Conservation (phyloP, 352 stramenopile genomes). For the Globisporangium lucens region DNA sequence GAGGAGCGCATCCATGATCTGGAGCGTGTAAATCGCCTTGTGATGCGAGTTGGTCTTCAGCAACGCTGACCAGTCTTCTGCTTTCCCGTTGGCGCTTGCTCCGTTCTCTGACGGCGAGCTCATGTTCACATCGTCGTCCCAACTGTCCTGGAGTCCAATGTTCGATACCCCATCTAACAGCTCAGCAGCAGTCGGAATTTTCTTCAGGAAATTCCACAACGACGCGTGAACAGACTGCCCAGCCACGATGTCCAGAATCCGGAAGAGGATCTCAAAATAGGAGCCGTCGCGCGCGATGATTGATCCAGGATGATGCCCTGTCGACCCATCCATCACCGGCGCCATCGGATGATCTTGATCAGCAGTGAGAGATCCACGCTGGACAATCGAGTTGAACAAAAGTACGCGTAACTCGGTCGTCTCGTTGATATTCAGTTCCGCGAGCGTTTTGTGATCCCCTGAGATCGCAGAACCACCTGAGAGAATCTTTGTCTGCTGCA, state of each 20-base stretch:
- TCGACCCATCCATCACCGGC: constrained; percentile 14
- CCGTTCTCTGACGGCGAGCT: constrained; percentile 19
- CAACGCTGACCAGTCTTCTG: constrained; percentile 60
- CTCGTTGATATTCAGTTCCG: constrained; percentile 76
- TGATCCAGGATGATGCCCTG: constrained; percentile 49
- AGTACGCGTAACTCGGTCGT: constrained; percentile 74
- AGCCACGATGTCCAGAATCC: constrained; percentile 65
- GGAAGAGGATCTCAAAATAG: constrained; percentile 86
- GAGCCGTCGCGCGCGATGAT: constrained; percentile 61
- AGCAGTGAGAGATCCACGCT: constrained; percentile 33
- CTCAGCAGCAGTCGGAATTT: constrained; percentile 74
- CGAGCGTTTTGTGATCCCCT: constrained; percentile 77
- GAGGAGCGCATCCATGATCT: constrained; percentile 84
- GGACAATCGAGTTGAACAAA: constrained; percentile 80
- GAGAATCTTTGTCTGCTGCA: constrained; percentile 83
- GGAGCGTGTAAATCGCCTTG: constrained; percentile 82
- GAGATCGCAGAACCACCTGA: constrained; percentile 60
- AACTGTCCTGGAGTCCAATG: constrained; percentile 34
- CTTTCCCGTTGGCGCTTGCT: constrained; percentile 16
- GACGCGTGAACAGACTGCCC: constrained; percentile 61
- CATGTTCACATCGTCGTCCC: constrained; percentile 47
- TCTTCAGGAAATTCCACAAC: constrained; percentile 79
- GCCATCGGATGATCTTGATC: constrained; percentile 42
- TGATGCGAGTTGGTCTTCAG: constrained; percentile 72
- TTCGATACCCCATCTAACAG: constrained; percentile 60